Evolutionary conservation across 257 asterid genomes (phyloP), one percentile per base, ranked within the genome.

Genomic region (Nemophila menziesii): DNA sequence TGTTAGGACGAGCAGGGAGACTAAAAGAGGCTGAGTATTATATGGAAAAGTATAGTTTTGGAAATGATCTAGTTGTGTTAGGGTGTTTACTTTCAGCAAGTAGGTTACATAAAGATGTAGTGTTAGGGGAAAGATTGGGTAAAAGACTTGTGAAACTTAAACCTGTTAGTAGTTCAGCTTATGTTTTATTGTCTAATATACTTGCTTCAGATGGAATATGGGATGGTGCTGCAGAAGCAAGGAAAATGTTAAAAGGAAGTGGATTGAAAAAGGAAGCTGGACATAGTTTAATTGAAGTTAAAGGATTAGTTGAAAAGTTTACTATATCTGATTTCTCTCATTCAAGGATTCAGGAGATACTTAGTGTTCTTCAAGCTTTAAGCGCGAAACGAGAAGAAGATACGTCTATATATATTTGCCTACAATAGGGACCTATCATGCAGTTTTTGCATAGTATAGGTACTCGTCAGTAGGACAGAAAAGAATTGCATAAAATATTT

Each of bases 51-150:
- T 58, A 61, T 46, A 39, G 52, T n/a, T 54, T 57, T 20, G 69
- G 67, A 15, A 46, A 73, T 39, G 83, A 80, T 60, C 75, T 57
- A 16, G 63, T 84, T 57, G 76, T 72, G 40, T 66, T 84, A 54
- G 84, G 90, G 48, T 77, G 71, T 39, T 66, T 84, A 22, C 92
- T 84, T 20, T 80, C 95, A 11, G 81, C 92, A 10, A 66, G 84
- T 40, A 67, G 79, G 47, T 64, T 77, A 57, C 90, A 60, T 20
- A 76, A 74, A 43, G 75, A 68, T 40, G 47, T 64, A 10, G 48
- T 54, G 41, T 59, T 42, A 18, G 95, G 95, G 33, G 73, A 80
- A 62, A 49, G 65, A 41, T 40, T 70, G 41, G 86, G 78, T 11
- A 54, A 52, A 20, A 62, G 64, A 66, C 78, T 84, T 48, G 58